A percentile compares a stretch with the other conserved stretches of the same genome.
Conservation (phyloP, 2,329 filamentous ascomycete species). For the Fusarium annulatum region DNA sequence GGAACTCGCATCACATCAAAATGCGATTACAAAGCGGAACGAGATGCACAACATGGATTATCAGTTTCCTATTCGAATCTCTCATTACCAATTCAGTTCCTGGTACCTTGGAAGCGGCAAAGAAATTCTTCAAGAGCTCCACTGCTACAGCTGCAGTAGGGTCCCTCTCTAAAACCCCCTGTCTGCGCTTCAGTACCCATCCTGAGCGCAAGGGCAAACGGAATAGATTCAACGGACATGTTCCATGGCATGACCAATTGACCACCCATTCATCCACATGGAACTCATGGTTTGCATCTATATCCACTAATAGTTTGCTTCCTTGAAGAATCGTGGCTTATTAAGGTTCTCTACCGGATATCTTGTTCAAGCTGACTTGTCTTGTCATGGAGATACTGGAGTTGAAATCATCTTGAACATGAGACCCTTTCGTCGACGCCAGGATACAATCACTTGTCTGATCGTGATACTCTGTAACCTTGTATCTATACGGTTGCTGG, state of each 20-base stretch:
- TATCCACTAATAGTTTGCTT: conserved; percentile 4
- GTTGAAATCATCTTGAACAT: background rate
- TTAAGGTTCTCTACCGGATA: background rate
- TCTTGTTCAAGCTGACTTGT: background rate
- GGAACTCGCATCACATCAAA: background rate
- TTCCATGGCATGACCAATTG: conserved; percentile 26
- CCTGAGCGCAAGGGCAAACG: conserved; percentile 11
- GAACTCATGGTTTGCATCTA: conserved; percentile 12
- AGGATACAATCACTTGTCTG: background rate
- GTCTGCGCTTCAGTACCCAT: conserved; percentile 14
- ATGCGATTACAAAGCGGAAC: background rate
- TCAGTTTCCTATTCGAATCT: conserved; percentile 16
- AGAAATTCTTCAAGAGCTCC: conserved; percentile 5
- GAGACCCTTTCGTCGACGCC: background rate
- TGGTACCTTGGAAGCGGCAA: conserved; percentile 20
- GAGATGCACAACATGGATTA: conserved; percentile 9
- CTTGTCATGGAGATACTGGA: background rate
- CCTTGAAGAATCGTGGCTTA: background rate
- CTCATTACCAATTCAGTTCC: conserved; percentile 13
- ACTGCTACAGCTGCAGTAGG: conserved; percentile 13
- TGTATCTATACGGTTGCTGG: conserved; percentile 24
- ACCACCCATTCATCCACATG: conserved; percentile 22
- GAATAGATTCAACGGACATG: conserved; percentile 27
- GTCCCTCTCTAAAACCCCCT: conserved; percentile 22
- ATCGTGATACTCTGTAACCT: conserved; percentile 15